Conservation (phyloP, 2,329 filamentous ascomycete species). For the Akanthomyces uredinophilus region DNA sequence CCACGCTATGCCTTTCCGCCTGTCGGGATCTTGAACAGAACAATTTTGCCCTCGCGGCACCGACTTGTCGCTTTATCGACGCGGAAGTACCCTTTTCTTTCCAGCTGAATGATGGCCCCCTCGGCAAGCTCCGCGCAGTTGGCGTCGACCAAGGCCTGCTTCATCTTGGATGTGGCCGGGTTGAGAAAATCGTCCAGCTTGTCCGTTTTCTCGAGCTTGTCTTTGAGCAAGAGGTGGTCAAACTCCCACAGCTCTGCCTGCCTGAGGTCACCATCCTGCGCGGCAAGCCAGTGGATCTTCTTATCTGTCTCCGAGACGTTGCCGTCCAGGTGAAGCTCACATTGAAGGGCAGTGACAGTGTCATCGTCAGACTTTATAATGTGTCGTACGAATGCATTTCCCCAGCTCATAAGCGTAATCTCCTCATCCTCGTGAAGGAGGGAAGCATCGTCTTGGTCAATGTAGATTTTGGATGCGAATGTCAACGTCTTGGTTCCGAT, state of each 20-base stretch:
- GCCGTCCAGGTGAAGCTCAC: conserved; percentile 77
- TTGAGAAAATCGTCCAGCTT: background rate
- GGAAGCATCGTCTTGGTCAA: conserved; percentile 76
- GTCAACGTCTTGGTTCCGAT: conserved; percentile 77
- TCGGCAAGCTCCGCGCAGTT: background rate
- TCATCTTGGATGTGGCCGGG: background rate
- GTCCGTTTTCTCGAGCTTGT: background rate
- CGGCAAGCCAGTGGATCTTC: conserved; percentile 20
- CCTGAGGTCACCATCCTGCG: background rate
- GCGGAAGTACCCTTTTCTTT: background rate
- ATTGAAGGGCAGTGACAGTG: conserved; percentile 59
- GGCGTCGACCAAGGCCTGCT: background rate
- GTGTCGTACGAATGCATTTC: conserved; percentile 68
- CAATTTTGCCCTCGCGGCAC: background rate
- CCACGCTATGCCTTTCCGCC: background rate
- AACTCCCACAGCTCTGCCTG: background rate
- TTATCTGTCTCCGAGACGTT: conserved; percentile 81
- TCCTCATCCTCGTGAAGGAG: conserved; percentile 75
- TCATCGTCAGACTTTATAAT: conserved; percentile 35
- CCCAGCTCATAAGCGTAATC: conserved; percentile 89
- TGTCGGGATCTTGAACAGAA: background rate
- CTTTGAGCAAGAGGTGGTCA: background rate
- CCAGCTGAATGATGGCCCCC: background rate
- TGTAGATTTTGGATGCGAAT: conserved; percentile 63
- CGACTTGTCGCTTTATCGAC: background rate